Conservation (phyloP, 2,329 filamentous ascomycete species). For the Talaromyces pinophilus region DNA sequence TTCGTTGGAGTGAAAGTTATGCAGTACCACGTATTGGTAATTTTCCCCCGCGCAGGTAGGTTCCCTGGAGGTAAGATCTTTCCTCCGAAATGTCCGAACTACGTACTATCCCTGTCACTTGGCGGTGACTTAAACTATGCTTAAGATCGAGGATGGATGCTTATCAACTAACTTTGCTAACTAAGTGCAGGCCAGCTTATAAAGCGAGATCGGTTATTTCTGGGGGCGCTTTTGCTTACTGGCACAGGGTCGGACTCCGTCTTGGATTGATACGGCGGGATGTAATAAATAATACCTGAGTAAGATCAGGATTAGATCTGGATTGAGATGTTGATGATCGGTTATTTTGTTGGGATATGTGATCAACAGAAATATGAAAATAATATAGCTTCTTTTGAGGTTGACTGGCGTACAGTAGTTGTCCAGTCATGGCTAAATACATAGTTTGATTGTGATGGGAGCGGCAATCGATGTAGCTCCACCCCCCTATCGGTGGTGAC, state of each 20-base stretch:
- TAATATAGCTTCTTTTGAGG: not conserved
- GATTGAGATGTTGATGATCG: not conserved
- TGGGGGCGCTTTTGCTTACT: not conserved
- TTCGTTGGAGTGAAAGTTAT: not conserved
- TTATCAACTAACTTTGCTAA: slow-evolving; percentile 3
- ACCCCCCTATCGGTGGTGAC: slow-evolving; percentile 1
- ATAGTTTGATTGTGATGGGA: not conserved
- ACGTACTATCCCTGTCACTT: not conserved
- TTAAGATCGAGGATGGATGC: not conserved
- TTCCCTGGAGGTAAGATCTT: not conserved
- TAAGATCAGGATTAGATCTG: not conserved
- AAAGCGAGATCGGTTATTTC: slow-evolving; percentile 6
- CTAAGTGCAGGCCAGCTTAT: not conserved
- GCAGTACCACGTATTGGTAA: too few species aligned
- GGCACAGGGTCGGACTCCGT: not conserved
- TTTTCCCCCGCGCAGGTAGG: not conserved
- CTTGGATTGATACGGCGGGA: not conserved
- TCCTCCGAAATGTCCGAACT: slow-evolving; percentile 2
- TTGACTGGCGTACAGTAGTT: not conserved
- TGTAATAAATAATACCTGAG: not conserved
- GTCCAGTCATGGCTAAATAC: not conserved
- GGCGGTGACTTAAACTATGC: not conserved
- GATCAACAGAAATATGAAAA: not conserved
- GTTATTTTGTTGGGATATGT: not conserved
- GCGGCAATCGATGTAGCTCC: not conserved